Conservation (phyloP, 768 basidiomycete genomes). For the Mycena capillaripes region DNA sequence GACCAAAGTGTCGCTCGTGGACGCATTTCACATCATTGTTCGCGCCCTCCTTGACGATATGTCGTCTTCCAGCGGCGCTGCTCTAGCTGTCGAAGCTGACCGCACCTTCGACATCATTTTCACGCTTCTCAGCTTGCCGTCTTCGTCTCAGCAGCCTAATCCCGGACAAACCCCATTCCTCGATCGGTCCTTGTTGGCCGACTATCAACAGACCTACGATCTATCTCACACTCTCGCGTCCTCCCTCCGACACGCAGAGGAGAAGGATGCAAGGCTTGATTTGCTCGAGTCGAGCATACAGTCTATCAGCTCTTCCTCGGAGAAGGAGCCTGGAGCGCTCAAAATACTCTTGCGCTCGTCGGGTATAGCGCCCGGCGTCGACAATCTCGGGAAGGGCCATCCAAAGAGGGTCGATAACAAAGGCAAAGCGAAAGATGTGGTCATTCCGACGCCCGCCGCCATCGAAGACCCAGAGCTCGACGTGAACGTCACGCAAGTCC, state of each 20-base stretch:
- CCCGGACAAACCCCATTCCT: conserved; percentile 67
- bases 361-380: conserved; percentile 58
- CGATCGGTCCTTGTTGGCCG: conserved; percentile 74
- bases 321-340: conserved; percentile 67
- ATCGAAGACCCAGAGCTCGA: conserved; percentile 63
- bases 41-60: conserved; percentile 64
- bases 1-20: conserved; percentile 80
- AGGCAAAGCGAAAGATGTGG: conserved; percentile 59
- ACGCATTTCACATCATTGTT: conserved; percentile 75
- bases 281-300: conserved; percentile 66
- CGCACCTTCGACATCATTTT: conserved; percentile 71
- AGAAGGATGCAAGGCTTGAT: conserved; percentile 72
- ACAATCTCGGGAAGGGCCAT: conserved; percentile 47
- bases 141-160: conserved; percentile 46
- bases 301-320: conserved; percentile 48
- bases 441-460: conserved; percentile 28
- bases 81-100: conserved; percentile 64
- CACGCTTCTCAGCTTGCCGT: conserved; percentile 65
- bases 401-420: conserved; percentile 41
- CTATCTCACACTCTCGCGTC: conserved; percentile 64
- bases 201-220: conserved; percentile 80
- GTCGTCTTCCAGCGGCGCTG: conserved; percentile 55
- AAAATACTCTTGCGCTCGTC: conserved; percentile 76
- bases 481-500: conserved; percentile 73
- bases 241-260: conserved; percentile 58